Evolutionary conservation across 1,139 yeast genomes (phyloP).

Genomic region (Kurtzmaniella quercitrusa): DNA sequence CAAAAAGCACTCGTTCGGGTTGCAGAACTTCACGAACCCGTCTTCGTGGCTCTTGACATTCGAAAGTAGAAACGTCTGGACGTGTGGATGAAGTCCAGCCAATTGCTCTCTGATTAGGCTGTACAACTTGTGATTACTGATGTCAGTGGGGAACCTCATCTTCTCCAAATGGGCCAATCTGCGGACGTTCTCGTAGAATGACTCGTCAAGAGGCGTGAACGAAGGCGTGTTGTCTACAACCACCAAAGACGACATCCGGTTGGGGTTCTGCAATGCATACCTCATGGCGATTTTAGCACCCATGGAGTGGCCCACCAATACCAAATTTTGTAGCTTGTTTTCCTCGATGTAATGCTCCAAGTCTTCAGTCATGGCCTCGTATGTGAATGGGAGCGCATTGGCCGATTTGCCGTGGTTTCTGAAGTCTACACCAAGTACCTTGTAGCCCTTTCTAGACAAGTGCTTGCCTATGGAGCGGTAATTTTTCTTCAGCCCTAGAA

Average conservation of each 20-base stretch:
- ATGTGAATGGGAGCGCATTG: slow-evolving; percentile 40
- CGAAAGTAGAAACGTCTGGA: slow-evolving; percentile 26
- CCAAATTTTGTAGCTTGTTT: slow-evolving; percentile 21
- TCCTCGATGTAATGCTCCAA: slow-evolving; percentile 28
- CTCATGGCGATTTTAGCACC: slow-evolving; percentile 54
- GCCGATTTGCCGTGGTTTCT: slow-evolving; percentile 52
- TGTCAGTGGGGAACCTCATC: slow-evolving; percentile 1
- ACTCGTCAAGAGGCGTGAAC: slow-evolving; percentile 18
- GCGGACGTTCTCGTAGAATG: slow-evolving; percentile 22
- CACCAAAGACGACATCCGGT: slow-evolving; percentile 32
- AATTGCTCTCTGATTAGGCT: slow-evolving; percentile 10
- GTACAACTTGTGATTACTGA: slow-evolving; percentile 1
- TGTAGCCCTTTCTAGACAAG: slow-evolving; percentile 27
- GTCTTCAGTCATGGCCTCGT: slow-evolving; percentile 40
- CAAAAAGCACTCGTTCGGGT: slow-evolving; percentile 12
- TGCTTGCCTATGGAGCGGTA: slow-evolving; percentile 34
- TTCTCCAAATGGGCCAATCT: slow-evolving; percentile 32
- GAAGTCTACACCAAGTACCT: slow-evolving; percentile 42
- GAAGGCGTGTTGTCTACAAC: slow-evolving; percentile 49
- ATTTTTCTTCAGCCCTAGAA: slow-evolving; percentile 44
- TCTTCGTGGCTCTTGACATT: slow-evolving; percentile 21
- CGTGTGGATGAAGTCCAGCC: slow-evolving; percentile 18
- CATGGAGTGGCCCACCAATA: slow-evolving; percentile 49
- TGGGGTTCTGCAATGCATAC: slow-evolving; percentile 35
- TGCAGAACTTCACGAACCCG: slow-evolving; percentile 6